Evolutionary conservation across 768 basidiomycete genomes (phyloP).

Genomic region (Rhodotorula kratochvilovae): DNA sequence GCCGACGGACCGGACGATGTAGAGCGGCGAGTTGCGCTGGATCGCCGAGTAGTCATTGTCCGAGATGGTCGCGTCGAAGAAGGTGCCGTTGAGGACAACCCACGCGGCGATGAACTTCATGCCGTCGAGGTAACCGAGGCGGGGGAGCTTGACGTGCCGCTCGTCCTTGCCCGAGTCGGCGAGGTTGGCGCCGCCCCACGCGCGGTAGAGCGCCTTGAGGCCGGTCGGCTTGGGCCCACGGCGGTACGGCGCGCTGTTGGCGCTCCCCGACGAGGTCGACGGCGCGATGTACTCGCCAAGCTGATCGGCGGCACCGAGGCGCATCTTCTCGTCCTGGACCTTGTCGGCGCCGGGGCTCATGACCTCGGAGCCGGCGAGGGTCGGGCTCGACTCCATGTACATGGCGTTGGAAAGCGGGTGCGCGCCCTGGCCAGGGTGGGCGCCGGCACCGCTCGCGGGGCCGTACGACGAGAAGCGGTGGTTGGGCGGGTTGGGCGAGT

Average conservation of each 20-base stretch:
- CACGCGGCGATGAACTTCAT: conserved; percentile 43
- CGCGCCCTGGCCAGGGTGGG: conserved; percentile 5
- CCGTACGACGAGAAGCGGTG: conserved; percentile 34
- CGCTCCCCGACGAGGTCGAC: conserved; percentile 8
- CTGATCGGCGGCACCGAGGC: conserved; percentile 29
- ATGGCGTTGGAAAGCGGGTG: conserved; percentile 44
- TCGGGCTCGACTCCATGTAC: conserved; percentile 42
- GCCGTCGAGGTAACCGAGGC: conserved; percentile 45
- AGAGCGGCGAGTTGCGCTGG: conserved; percentile 42
- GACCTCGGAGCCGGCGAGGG: conserved; percentile 41
- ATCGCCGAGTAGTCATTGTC: conserved; percentile 42
- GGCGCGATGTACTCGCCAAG: conserved; percentile 36
- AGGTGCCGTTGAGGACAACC: conserved; percentile 44
- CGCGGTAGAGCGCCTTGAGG: conserved; percentile 37
- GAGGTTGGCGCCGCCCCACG: conserved; percentile 34
- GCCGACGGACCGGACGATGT: conserved; percentile 41
- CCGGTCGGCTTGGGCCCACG: conserved; percentile 36
- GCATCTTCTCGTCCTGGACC: conserved; percentile 39
- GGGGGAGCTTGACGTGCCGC: conserved; percentile 39
- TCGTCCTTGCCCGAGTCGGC: conserved; percentile 42
- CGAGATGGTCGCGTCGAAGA: conserved; percentile 40
- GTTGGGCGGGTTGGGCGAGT: conserved; percentile 23
- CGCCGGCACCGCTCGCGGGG: not conserved
- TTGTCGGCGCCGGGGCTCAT: conserved; percentile 21
- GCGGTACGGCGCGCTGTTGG: conserved; percentile 27